Evolutionary conservation across 2,329 filamentous ascomycete species (phyloP).

Genomic region (Penicillium sp.): DNA sequence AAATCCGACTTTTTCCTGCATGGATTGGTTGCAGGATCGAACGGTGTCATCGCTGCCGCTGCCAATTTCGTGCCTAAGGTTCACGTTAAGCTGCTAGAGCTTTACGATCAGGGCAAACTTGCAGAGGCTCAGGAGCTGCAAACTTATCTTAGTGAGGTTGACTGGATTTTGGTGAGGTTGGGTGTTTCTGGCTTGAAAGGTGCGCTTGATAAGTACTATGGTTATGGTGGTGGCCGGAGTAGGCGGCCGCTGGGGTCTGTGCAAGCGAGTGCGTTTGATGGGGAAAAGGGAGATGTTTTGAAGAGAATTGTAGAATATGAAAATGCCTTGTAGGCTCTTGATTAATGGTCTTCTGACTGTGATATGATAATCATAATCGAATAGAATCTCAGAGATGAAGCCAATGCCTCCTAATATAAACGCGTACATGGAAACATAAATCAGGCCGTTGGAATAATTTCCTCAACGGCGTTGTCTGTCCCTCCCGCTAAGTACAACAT

Average conservation of each 20-base stretch:
- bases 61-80: conserved; percentile 78
- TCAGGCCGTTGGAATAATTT: too few species aligned
- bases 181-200: conserved; percentile 75
- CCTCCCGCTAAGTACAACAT: too few species aligned
- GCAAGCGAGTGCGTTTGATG: not conserved
- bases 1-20: conserved; percentile 78
- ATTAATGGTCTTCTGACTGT: too few species aligned
- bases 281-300: not conserved
- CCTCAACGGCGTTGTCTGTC: too few species aligned
- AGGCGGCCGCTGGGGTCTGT: conserved; percentile 2
- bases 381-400: too few species aligned
- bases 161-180: conserved; percentile 74
- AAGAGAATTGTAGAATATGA: not conserved
- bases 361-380: too few species aligned
- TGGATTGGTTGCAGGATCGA: conserved; percentile 68
- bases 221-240: conserved; percentile 53
- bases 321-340: not conserved
- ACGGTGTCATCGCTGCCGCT: conserved; percentile 74
- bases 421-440: too few species aligned
- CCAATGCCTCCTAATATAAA: too few species aligned
- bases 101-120: conserved; percentile 65
- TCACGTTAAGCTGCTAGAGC: conserved; percentile 69
- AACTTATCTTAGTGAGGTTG: conserved; percentile 65
- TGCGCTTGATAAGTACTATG: conserved; percentile 71
- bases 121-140: conserved; percentile 69